A percentile compares a stretch with the other conserved stretches of the same genome.
These are phyloP conservation scores for Ogataea polymorpha DNA, from an alignment of 805 yeast genomes.

Conservation along the genomic window DNA sequence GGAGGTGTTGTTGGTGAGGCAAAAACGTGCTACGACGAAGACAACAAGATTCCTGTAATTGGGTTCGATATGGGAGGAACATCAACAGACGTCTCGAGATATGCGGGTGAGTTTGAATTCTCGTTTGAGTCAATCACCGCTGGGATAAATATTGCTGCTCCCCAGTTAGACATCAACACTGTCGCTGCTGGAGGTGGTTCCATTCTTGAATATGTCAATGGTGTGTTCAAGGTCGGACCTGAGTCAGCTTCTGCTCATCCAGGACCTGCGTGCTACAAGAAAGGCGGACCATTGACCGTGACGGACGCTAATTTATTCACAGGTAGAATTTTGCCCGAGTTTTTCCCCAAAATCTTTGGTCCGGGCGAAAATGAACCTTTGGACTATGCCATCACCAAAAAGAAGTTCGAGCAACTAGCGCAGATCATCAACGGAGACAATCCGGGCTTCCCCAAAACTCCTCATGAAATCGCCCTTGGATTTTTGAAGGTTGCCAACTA, in stretches of 20 bases:
- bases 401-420: conserved; percentile 41
- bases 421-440: conserved; percentile 44
- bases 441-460: conserved; percentile 38
- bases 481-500: conserved; percentile 78
- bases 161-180: conserved; percentile 31
- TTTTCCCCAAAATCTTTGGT: conserved; percentile 9
- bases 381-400: conserved; percentile 3
- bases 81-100: conserved; percentile 37
- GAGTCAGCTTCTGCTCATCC: conserved; percentile 11
- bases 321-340: conserved; percentile 9
- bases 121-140: conserved; percentile 33
- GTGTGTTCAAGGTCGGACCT: conserved; percentile 7
- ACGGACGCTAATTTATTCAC: conserved; percentile 8
- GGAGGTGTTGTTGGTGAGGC: conserved; percentile 62
- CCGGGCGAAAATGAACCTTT: conserved; percentile 6
- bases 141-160: conserved; percentile 35
- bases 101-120: conserved; percentile 30
- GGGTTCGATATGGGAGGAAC: conserved; percentile 41
- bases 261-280: conserved; percentile 9
- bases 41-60: conserved; percentile 24
- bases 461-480: conserved; percentile 72
- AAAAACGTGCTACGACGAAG: conserved; percentile 45
- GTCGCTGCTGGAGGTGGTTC: conserved; percentile 12
- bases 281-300: conserved; percentile 9
- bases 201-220: conserved; percentile 5